Percentiles rank a stretch among this genome's conserved stretches.
Conservation (phyloP, 2,329 filamentous ascomycete genomes). For the Kalaharituber pfeilii region DNA sequence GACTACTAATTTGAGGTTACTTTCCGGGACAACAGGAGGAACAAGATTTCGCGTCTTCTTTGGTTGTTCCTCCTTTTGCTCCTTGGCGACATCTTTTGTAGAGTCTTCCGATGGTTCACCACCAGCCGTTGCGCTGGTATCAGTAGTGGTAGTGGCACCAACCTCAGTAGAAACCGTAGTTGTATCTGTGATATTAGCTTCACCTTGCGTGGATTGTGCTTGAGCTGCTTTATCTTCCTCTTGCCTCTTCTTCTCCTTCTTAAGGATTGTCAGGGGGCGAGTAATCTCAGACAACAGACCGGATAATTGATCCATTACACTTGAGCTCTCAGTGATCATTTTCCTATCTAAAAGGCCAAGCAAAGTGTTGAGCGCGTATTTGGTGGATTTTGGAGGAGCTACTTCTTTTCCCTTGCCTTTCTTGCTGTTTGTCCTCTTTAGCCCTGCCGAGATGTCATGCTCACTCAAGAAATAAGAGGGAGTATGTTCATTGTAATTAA, state of each 20-base stretch:
- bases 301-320: slow-evolving; percentile 86
- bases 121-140: slow-evolving; percentile 15
- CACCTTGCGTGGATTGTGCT: slow-evolving; percentile 19
- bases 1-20: slow-evolving; percentile 84
- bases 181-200: slow-evolving; percentile 15
- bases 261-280: slow-evolving; percentile 59
- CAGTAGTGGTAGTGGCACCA: slow-evolving; percentile 2
- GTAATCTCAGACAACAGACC: slow-evolving; percentile 77
- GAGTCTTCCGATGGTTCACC: slow-evolving; percentile 2
- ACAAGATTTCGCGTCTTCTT: slow-evolving; percentile 49
- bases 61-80: slow-evolving; percentile 31
- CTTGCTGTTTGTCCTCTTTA: slow-evolving; percentile 53
- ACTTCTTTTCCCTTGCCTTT: slow-evolving; percentile 76
- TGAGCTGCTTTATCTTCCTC: slow-evolving; percentile 31
- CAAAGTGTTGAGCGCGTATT: slow-evolving; percentile 82
- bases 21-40: slow-evolving; percentile 68
- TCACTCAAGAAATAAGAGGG: slow-evolving; percentile 86
- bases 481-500: slow-evolving; percentile 69
- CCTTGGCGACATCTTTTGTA: slow-evolving; percentile 28
- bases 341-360: slow-evolving; percentile 79
- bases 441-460: slow-evolving; percentile 60
- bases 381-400: slow-evolving; percentile 47
- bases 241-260: slow-evolving; percentile 66
- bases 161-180: slow-evolving; percentile 9
- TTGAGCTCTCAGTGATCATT: slow-evolving; percentile 90